These are phyloP conservation scores for Chlamydomonas sphaeroides DNA, from an alignment of 139 green algal genomes.

Conservation along the genomic window DNA sequence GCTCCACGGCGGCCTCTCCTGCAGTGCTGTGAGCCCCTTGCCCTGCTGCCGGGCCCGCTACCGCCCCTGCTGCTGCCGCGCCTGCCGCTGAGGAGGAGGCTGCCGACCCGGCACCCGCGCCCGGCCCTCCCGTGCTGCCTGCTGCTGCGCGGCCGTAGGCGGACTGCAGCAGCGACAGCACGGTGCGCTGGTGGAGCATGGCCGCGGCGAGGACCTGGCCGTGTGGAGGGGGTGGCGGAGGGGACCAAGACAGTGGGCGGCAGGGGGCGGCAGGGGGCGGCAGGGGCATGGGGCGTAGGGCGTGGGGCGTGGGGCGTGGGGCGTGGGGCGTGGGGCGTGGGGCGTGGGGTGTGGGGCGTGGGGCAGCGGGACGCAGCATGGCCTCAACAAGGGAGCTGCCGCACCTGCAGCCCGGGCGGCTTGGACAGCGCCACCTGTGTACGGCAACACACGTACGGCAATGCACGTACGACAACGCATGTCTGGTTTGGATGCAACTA, in stretches of 20 bases:
- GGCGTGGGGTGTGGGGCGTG: no score
- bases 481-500: no score
- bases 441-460: no score
- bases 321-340: no score
- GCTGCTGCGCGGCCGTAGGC: not conserved
- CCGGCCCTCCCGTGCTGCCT: not conserved
- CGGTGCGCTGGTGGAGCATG: constrained; percentile 51
- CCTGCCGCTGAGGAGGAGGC: constrained; percentile 1
- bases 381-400: no score
- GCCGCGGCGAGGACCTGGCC: constrained; percentile 36
- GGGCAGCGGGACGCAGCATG: no score
- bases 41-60: not conserved
- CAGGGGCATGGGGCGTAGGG: no score
- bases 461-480: no score
- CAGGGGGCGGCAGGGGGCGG: no score
- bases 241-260: no score
- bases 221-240: no score
- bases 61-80: not conserved
- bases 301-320: no score
- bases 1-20: not conserved
- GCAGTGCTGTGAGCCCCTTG: not conserved
- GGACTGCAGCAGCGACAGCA: constrained; percentile 44
- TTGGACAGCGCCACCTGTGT: constrained; percentile 60
- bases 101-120: not conserved
- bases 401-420: constrained; percentile 56